A percentile compares a stretch with the other conserved stretches of the same genome.
Evolutionary conservation across 768 basidiomycete species (phyloP).

Genomic region (Podaxis pistillaris): DNA sequence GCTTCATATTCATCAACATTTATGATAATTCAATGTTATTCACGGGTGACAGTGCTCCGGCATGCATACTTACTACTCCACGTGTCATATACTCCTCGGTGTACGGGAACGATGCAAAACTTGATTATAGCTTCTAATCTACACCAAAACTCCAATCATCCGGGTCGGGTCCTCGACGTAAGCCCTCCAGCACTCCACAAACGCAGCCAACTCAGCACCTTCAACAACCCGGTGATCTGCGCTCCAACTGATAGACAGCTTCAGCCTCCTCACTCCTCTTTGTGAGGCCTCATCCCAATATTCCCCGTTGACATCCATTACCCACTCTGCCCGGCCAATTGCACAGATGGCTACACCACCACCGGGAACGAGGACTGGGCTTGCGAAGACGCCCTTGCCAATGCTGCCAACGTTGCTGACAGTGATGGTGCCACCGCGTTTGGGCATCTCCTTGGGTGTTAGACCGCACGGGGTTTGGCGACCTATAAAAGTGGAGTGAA

Average conservation of each 20-base stretch:
- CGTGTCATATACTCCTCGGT: background rate
- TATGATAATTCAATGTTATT: too few species aligned
- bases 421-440: constrained; percentile 73
- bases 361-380: constrained; percentile 76
- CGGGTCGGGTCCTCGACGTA: constrained; percentile 77
- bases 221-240: constrained; percentile 88
- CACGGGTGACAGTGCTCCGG: too few species aligned
- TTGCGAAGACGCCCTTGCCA: constrained; percentile 68
- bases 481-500: constrained; percentile 35
- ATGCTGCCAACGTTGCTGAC: constrained; percentile 82
- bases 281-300: constrained; percentile 21
- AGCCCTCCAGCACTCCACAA: constrained; percentile 81
- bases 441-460: constrained; percentile 67
- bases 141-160: constrained; percentile 45
- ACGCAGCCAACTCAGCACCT: constrained; percentile 85
- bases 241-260: constrained; percentile 68
- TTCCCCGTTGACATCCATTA: constrained; percentile 58
- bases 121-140: background rate
- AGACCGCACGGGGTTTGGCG: constrained; percentile 66
- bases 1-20: too few species aligned
- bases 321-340: constrained; percentile 76
- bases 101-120: background rate
- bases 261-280: constrained; percentile 25
- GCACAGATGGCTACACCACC: constrained; percentile 87
- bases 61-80: too few species aligned